Percentiles rank a stretch among this genome's conserved stretches.
Conservation (phyloP, 169 alveolate species). For the Babesia caballi region DNA sequence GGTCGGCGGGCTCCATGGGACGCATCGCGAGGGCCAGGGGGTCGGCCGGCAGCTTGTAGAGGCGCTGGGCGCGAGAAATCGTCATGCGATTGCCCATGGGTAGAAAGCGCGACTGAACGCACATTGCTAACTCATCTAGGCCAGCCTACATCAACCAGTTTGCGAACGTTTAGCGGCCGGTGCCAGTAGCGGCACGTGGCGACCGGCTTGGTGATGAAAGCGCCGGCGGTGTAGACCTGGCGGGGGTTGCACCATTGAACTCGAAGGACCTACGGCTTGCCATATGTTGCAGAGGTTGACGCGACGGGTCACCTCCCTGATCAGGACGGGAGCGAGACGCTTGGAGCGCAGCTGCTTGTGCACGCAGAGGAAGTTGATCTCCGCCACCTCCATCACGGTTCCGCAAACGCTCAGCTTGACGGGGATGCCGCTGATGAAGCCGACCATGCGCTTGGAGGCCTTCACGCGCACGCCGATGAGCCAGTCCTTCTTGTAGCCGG, state of each 20-base stretch:
- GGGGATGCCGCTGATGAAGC: conserved; percentile 94
- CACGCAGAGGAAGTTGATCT: conserved; percentile 96
- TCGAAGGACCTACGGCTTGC: conserved; percentile 88
- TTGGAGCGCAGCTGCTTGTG: conserved; percentile 95
- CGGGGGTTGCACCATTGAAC: too few species aligned
- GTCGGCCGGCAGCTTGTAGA: conserved; percentile 80
- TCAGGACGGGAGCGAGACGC: conserved; percentile 91
- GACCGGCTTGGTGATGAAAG: conserved; percentile 92
- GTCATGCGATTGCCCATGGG: conserved; percentile 83
- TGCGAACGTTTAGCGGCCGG: conserved; percentile 83
- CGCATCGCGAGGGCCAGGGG: conserved; percentile 67
- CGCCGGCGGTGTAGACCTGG: conserved; percentile 93
- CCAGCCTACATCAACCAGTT: conserved; percentile 78
- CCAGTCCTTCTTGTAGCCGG: conserved; percentile 87
- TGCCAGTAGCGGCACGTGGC: conserved; percentile 88
- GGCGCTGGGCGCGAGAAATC: conserved; percentile 85
- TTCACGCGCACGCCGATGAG: conserved; percentile 89
- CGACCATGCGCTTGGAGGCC: conserved; percentile 81
- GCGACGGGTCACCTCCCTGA: conserved; percentile 97
- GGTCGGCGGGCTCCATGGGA: conserved; percentile 86
- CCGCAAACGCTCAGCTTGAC: conserved; percentile 81
- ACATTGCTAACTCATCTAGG: neutral
- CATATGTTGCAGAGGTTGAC: conserved; percentile 90
- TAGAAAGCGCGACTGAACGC: conserved; percentile 75
- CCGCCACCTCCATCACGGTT: conserved; percentile 83